Evolutionary conservation across 192 early-diverging fungal genomes (phyloP).

Genomic region (Coemansia nantahalensis): DNA sequence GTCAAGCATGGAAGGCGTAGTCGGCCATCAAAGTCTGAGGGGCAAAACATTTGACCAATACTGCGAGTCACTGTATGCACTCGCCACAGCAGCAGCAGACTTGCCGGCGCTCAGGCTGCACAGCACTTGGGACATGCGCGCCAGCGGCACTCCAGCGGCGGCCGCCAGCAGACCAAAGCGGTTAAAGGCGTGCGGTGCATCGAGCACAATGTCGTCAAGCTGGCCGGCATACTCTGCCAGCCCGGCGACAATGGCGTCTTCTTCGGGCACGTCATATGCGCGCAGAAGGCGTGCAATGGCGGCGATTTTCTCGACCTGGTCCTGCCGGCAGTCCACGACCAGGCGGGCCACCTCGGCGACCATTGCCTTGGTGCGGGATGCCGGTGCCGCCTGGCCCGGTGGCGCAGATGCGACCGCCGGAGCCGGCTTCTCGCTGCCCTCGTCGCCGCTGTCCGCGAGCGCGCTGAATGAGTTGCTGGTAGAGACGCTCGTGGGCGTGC

Average conservation of each 20-base stretch:
- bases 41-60: no score
- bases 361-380: conserved; percentile 33
- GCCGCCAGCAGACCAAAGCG: conserved; percentile 57
- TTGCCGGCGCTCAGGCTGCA: background rate
- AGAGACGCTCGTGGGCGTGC: conserved; percentile 19
- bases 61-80: no score
- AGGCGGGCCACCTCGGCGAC: conserved; percentile 55
- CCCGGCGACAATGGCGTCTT: conserved; percentile 29
- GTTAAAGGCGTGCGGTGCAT: conserved; percentile 61
- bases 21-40: no score
- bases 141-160: conserved; percentile 37
- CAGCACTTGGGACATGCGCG: background rate
- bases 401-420: no score
- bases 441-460: conserved; percentile 4
- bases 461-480: conserved; percentile 21
- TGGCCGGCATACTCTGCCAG: conserved; percentile 48
- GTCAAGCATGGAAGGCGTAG: no score
- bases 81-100: background rate
- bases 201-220: conserved; percentile 63
- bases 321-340: conserved; percentile 55
- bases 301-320: conserved; percentile 50
- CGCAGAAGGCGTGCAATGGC: background rate
- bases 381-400: conserved; percentile 39
- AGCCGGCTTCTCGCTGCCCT: no score
- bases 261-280: no score